Evolutionary conservation across 2,329 filamentous ascomycete species (phyloP), one percentile per base, ranked within the genome.

Genomic region (Verticillium isaacii): DNA sequence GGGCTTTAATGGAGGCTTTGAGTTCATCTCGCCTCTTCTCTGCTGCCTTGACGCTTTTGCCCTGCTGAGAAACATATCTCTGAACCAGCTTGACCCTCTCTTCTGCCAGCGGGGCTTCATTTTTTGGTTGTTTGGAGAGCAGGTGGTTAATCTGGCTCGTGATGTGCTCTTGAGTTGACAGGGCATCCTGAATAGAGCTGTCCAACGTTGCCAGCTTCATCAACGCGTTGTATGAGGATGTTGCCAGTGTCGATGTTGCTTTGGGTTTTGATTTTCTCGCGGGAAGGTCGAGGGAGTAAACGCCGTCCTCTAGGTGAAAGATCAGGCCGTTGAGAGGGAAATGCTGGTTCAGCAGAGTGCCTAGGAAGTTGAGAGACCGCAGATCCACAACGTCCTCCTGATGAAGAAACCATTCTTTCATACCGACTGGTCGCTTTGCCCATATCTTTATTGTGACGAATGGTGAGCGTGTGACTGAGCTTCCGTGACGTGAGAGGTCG

Each of bases 161-260:
- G 9, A 98, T 81, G 60, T 83, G 82, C 63, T 90, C 86, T 15
- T 90, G 87, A 0, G 92, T 96, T 1, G 88, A 85, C 11, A 97
- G 78, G 1, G 93, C 93, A 74, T 98, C 94, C 71, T 96, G 92
- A 29, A 97, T 91, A 60, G 93, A 96, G 71, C 90, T 91, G 65
- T 97, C 92, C 17, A 98, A 82, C 62, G 93, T 97, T 6, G 91
- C 89, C 12, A 98, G 81, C 63, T 91, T 89, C 88, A 97, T 94
- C 23, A 98, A 80, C 2, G 91, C 87, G 70, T 92, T 93, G 73
- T 96, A 97, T 0, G 93, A 93, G 0, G 92, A 93, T 0, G 90
- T 93, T 0, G 84, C 78, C 0, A 84, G 72, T 2, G 78, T 67
- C 1, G 81, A 74, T 6, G 82, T 80, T 29, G 84, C 77, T 65